Percentiles rank a stretch among this genome's conserved stretches.
Evolutionary conservation across 495 filamentous ascomycete genomes (phyloP).

Genomic region (Stereocaulon alpinum): DNA sequence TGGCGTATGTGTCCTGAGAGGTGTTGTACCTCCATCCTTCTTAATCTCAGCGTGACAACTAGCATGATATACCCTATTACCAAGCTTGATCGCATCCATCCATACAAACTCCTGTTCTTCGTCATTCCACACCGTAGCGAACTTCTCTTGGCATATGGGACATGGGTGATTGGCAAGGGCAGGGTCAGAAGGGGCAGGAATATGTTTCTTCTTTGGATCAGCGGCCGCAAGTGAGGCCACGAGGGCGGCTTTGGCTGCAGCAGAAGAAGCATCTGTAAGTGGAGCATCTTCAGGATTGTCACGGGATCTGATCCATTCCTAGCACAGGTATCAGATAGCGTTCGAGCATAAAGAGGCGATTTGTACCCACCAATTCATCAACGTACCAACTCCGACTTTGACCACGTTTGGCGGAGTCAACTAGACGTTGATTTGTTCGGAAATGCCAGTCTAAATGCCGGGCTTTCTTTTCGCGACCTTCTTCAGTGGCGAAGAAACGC

Average conservation of each 20-base stretch:
- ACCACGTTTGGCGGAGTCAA: conserved; percentile 67
- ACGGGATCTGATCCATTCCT: conserved; percentile 83
- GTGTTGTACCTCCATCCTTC: conserved; percentile 42
- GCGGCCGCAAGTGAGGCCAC: conserved; percentile 37
- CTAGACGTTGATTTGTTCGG: conserved; percentile 78
- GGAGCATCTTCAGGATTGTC: conserved; percentile 57
- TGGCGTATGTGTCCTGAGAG: conserved; percentile 41
- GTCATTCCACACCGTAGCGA: conserved; percentile 79
- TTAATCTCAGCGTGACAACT: conserved; percentile 80
- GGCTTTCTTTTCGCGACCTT: conserved; percentile 76
- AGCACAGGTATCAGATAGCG: conserved; percentile 9
- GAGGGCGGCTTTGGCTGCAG: conserved; percentile 27
- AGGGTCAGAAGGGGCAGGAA: conserved; percentile 73
- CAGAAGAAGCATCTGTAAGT: conserved; percentile 32
- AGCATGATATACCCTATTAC: conserved; percentile 76
- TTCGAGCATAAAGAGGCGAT: conserved; percentile 17
- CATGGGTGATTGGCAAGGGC: conserved; percentile 61
- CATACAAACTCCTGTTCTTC: conserved; percentile 94
- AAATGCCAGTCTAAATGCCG: conserved; percentile 98
- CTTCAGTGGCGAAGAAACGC: conserved; percentile 65
- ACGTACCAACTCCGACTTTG: conserved; percentile 90
- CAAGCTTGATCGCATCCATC: conserved; percentile 76
- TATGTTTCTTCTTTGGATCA: conserved; percentile 59
- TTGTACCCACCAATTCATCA: conserved; percentile 65
- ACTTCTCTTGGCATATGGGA: conserved; percentile 90